Evolutionary conservation across 352 stramenopile species (phyloP).

Genomic region (Peronospora belbahrii): DNA sequence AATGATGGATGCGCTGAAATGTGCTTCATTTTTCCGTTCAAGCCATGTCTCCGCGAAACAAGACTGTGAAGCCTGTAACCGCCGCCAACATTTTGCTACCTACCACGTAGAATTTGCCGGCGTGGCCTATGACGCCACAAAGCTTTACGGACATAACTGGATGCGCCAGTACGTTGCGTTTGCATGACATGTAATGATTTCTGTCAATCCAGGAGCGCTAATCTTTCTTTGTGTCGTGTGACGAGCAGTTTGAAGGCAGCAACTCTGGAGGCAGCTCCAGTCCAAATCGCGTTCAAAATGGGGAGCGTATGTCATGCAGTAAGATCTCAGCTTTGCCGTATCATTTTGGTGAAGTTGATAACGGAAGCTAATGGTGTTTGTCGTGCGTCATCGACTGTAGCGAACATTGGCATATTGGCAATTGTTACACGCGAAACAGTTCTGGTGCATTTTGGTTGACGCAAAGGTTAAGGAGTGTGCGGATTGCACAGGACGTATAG

Average conservation of each 20-base stretch:
- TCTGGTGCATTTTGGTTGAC: conserved; percentile 68
- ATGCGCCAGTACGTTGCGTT: conserved; percentile 43
- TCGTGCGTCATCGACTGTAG: conserved; percentile 21
- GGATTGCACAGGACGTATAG: conserved; percentile 39
- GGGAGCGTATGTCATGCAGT: conserved; percentile 76
- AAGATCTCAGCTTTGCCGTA: conserved; percentile 11
- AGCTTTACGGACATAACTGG: conserved; percentile 64
- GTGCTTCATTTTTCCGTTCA: conserved; percentile 35
- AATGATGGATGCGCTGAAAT: conserved; percentile 48
- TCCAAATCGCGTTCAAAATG: conserved; percentile 48
- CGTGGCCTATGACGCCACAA: conserved; percentile 49
- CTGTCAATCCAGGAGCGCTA: background rate
- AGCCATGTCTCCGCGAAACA: conserved; percentile 21
- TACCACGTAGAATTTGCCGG: conserved; percentile 50
- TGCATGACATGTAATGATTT: background rate
- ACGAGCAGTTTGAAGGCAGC: conserved; percentile 32
- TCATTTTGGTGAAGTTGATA: background rate
- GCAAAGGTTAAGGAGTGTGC: conserved; percentile 40
- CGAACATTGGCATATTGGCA: conserved; percentile 73
- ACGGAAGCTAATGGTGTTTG: background rate
- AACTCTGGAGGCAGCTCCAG: conserved; percentile 22
- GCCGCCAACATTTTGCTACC: conserved; percentile 52
- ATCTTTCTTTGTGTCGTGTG: background rate
- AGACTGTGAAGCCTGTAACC: conserved; percentile 74
- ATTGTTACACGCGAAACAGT: conserved; percentile 72